phyloP scores from a whole-genome alignment of 768 basidiomycete species.

The Dioszegia aurantiaca region DNA sequence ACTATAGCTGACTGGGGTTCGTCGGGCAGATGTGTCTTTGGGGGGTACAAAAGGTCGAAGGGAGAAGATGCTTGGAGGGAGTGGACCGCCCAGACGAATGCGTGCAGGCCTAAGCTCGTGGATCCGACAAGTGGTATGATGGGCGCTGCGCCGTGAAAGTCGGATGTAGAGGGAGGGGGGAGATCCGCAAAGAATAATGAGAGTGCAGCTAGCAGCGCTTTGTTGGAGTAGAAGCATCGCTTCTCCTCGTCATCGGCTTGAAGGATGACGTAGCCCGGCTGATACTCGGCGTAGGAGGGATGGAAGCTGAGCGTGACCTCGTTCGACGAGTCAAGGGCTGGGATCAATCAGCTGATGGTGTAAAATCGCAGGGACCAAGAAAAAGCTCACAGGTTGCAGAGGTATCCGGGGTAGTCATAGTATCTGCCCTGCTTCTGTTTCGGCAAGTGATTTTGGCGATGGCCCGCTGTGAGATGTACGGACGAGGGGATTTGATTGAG shows the following conservation, averaged over 20 bases:
- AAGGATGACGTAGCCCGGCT: neutral
- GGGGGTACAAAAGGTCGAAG: neutral
- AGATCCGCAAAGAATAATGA: neutral
- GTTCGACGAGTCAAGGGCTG: too few species aligned
- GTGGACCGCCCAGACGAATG: too few species aligned
- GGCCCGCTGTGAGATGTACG: too few species aligned
- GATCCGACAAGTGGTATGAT: neutral
- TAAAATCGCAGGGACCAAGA: too few species aligned
- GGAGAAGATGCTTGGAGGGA: too few species aligned
- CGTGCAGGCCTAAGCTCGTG: neutral
- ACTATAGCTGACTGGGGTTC: too few species aligned
- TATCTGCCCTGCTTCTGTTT: neutral
- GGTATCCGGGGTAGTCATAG: too few species aligned
- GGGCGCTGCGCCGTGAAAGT: neutral
- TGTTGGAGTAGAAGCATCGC: neutral
- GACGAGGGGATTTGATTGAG: too few species aligned
- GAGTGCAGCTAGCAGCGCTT: neutral
- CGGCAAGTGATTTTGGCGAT: neutral
- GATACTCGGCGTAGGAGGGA: neutral
- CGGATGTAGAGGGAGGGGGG: neutral
- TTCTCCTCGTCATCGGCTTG: neutral
- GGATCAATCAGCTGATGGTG: too few species aligned
- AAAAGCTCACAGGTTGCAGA: too few species aligned
- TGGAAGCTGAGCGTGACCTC: neutral
- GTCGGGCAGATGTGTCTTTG: too few species aligned